Percentiles rank a stretch among this genome's conserved stretches.
phyloP scores from a whole-genome alignment of 164 flowering plant species.

The Nymphaea colorata region DNA sequence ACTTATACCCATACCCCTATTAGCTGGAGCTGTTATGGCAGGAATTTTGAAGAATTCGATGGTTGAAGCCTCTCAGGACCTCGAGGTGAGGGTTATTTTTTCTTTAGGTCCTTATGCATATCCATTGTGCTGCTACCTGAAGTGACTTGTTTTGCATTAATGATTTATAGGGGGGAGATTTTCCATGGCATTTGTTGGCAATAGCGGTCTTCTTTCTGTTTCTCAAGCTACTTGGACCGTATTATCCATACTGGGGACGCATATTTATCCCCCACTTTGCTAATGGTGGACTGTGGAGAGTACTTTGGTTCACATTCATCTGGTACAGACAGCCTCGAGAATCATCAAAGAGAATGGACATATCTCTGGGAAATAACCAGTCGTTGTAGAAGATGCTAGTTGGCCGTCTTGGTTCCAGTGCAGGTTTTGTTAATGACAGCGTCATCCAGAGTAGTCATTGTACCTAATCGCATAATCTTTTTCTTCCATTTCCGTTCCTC shows the following conservation, averaged over 20 bases:
- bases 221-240: constrained; percentile 82
- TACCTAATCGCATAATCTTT: background rate
- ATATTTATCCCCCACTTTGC: constrained; percentile 81
- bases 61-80: constrained; percentile 41
- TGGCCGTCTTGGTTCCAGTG: background rate
- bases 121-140: background rate
- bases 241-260: constrained; percentile 85
- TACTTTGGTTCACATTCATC: constrained; percentile 38
- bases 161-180: constrained; percentile 44
- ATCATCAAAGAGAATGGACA: constrained; percentile 8
- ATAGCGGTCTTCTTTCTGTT: constrained; percentile 48
- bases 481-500: no score
- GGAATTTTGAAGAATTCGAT: constrained; percentile 44
- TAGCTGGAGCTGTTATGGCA: constrained; percentile 54
- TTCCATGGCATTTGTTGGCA: constrained; percentile 67
- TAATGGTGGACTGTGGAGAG: constrained; percentile 65
- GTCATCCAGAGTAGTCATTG: constrained; percentile 3
- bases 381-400: constrained; percentile 7
- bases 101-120: background rate
- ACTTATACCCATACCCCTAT: constrained; percentile 47
- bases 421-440: background rate
- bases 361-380: constrained; percentile 6
- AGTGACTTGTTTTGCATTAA: background rate
- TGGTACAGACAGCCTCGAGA: constrained; percentile 42
- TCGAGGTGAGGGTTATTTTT: constrained; percentile 34